A percentile compares a stretch with the other conserved stretches of the same genome.
Conservation (phyloP, 2,329 filamentous ascomycete species). For the Pestalotiopsis sp. region DNA sequence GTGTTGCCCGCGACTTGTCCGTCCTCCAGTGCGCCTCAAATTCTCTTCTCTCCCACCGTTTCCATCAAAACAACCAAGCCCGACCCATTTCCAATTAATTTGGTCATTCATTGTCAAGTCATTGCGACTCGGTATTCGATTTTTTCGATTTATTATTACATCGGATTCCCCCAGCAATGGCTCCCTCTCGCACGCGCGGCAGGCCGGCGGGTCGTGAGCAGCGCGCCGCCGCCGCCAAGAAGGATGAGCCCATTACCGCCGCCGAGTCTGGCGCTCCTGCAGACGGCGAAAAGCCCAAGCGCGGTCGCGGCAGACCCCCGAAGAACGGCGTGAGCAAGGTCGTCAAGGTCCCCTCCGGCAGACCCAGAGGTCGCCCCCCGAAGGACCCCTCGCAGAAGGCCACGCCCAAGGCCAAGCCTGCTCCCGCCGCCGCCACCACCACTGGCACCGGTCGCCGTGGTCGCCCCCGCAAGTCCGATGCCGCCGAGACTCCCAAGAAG, state of each 20-base stretch:
- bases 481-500: constrained; percentile 31
- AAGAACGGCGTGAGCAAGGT: constrained; percentile 43
- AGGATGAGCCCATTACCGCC: constrained; percentile 20
- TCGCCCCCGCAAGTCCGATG: constrained; percentile 34
- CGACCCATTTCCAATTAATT: background rate
- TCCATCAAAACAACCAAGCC: background rate
- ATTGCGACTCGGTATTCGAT: background rate
- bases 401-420: constrained; percentile 22
- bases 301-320: constrained; percentile 41
- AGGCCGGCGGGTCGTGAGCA: constrained; percentile 16
- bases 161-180: constrained; percentile 5
- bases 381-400: constrained; percentile 40
- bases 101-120: background rate
- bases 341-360: constrained; percentile 37
- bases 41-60: background rate
- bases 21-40: background rate
- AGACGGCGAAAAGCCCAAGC: constrained; percentile 29
- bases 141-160: background rate
- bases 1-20: background rate
- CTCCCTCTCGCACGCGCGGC: constrained; percentile 13
- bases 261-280: constrained; percentile 14
- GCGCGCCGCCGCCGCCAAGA: constrained; percentile 11
- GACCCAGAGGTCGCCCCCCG: constrained; percentile 51
- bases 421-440: constrained; percentile 4
- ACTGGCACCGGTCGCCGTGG: constrained; percentile 30